These are phyloP conservation scores for Fusarium sublunatum DNA, from an alignment of 2,329 filamentous ascomycete species.

Conservation along the genomic window DNA sequence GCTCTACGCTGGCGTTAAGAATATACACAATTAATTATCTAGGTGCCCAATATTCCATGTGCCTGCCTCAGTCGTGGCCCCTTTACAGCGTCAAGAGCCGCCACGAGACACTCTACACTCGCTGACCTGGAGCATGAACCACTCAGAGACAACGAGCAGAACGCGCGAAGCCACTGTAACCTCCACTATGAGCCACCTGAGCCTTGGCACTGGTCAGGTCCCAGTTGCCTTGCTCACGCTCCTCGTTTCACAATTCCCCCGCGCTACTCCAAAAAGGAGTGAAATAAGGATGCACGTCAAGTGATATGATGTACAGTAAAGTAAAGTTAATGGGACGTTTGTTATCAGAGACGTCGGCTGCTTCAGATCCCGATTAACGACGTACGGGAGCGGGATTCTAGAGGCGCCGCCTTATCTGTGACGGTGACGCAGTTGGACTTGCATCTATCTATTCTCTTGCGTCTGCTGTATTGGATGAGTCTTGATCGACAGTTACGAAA, in stretches of 20 bases:
- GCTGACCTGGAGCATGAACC: background rate
- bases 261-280: slow-evolving; percentile 11
- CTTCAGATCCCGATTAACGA: slow-evolving; percentile 28
- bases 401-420: background rate
- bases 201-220: slow-evolving; percentile 29
- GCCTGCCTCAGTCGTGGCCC: background rate
- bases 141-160: slow-evolving; percentile 13
- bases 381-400: slow-evolving; percentile 1
- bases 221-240: slow-evolving; percentile 14
- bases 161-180: slow-evolving; percentile 13
- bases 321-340: too few species aligned
- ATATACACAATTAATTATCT: background rate
- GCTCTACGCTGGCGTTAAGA: slow-evolving; percentile 1
- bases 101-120: slow-evolving; percentile 14
- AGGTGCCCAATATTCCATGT: background rate
- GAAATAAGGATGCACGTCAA: slow-evolving; percentile 4
- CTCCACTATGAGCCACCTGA: slow-evolving; percentile 22
- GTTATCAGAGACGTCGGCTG: slow-evolving; percentile 20
- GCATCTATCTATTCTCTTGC: slow-evolving; percentile 16
- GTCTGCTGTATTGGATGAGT: slow-evolving; percentile 6
- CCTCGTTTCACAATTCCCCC: slow-evolving; percentile 28
- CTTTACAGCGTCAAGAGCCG: slow-evolving; percentile 15
- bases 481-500: background rate
- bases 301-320: background rate
- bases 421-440: slow-evolving; percentile 5